Evolutionary conservation across 371 early-diverging fungal genomes (phyloP).

Genomic region (Rhizopus microsporus): DNA sequence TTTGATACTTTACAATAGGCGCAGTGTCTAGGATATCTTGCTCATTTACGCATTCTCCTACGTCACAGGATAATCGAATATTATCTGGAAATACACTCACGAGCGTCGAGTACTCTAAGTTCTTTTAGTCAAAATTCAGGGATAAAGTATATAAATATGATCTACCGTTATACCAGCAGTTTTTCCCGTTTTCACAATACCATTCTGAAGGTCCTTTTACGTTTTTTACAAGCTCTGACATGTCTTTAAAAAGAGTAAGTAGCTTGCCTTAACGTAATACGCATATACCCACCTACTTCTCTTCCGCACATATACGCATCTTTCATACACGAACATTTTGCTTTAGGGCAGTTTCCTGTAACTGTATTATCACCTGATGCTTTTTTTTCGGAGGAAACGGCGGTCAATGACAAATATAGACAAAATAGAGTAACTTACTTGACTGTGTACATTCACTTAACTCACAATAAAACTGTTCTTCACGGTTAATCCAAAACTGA

Average conservation of each 20-base stretch:
- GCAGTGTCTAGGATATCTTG: constrained; percentile 43
- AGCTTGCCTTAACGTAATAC: not conserved
- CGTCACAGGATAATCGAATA: constrained; percentile 53
- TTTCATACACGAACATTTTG: constrained; percentile 58
- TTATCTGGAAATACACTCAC: constrained; percentile 58
- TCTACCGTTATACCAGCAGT: constrained; percentile 59
- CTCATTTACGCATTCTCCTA: constrained; percentile 63
- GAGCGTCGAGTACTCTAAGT: constrained; percentile 53
- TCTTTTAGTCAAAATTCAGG: not conserved
- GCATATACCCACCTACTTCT: constrained; percentile 41
- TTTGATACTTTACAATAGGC: constrained; percentile 33
- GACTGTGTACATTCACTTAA: constrained; percentile 53
- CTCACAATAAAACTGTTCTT: constrained; percentile 61
- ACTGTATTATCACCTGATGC: constrained; percentile 35
- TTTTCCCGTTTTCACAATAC: constrained; percentile 53
- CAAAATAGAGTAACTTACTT: constrained; percentile 23
- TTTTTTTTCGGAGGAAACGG: not conserved
- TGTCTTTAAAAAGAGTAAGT: constrained; percentile 27
- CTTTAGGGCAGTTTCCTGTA: constrained; percentile 46
- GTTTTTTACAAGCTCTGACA: constrained; percentile 48
- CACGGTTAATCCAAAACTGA: constrained; percentile 60
- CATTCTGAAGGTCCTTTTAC: constrained; percentile 52
- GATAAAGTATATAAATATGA: not conserved
- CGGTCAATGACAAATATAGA: not conserved
- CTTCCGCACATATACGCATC: constrained; percentile 63